Base-by-base conservation (phyloP, 495 filamentous ascomycete genomes). In the Penicillium angulare region DNA sequence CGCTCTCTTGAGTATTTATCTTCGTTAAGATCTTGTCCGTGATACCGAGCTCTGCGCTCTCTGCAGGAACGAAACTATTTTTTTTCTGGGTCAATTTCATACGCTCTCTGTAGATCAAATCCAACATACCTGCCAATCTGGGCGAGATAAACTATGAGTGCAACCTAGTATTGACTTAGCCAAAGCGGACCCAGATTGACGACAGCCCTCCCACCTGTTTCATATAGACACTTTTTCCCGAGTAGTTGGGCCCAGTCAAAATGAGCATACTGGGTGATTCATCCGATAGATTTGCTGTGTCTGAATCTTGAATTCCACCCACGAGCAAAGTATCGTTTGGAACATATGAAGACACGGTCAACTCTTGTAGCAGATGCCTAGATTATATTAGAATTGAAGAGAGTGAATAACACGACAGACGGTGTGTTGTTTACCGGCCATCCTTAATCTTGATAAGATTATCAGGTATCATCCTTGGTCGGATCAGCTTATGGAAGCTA, bases 211-310 rank as follows among this genome's bases (percentile, higher is more conserved):
- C 57, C 41, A 76, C 83, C 63, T 96, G 93, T 65, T 95, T 97
- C 69, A 98, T 84, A 68, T 96, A 96, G 23, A 97, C 82, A 60
- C 90, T 96, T 64, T 97, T 97, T 7, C 93, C 95, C 0, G 93
- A 97, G 69, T 90, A 95, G 57, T 98, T 97, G 29, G 93, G 92
- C 1, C 93, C 93, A 0, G 93, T 97, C 59, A 97, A 62, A 6
- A 97, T 68, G 2, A 97, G 61, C 78, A 92, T 89, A 50, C 84
- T 91, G 5, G 89, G 86, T 31, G 60, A 56, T 46, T 60, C 38
- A 12, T 52, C 49, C 10, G 31, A 13, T 3, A 32, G 50, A 8
- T 21, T 7, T 29, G 26, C 32, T 0, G 8, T 23, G 3, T 13
- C 43, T 1, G 5, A 1, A 0, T 7, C 0, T 24, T 41, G 20